A percentile compares a stretch with the other conserved stretches of the same genome.
Evolutionary conservation across 257 asterid genomes (phyloP).

Genomic region (Ilex asprella): DNA sequence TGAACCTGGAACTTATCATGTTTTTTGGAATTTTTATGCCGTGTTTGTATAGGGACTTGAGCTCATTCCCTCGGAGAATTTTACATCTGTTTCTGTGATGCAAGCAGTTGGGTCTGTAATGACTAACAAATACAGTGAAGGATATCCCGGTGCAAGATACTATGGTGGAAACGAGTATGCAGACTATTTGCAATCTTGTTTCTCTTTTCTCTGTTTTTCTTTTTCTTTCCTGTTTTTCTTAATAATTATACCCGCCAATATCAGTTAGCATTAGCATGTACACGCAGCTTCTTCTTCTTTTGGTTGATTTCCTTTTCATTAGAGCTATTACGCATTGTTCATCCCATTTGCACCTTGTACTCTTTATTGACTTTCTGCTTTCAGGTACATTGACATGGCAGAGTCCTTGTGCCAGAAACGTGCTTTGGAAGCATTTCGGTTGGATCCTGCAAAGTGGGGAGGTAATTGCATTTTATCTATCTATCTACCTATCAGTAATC

Average conservation of each 20-base stretch:
- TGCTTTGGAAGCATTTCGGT: constrained; percentile 71
- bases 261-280: too few relatives aligned
- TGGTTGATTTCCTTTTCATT: too few relatives aligned
- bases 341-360: background rate
- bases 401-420: constrained; percentile 85
- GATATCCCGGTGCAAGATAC: constrained; percentile 5
- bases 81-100: constrained; percentile 20
- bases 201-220: background rate
- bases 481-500: too few relatives aligned
- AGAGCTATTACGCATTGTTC: too few relatives aligned
- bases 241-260: too few relatives aligned
- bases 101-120: constrained; percentile 4
- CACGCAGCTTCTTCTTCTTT: too few relatives aligned
- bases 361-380: background rate
- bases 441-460: constrained; percentile 96
- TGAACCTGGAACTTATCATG: background rate
- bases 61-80: constrained; percentile 68
- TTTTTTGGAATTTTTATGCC: constrained; percentile 10
- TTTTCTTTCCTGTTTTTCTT: background rate
- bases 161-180: constrained; percentile 3
- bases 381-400: constrained; percentile 72
- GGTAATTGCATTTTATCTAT: background rate
- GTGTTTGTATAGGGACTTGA: constrained; percentile 60
- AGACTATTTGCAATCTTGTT: background rate
- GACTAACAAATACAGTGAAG: constrained; percentile 4